Evolutionary conservation across 2,329 filamentous ascomycete species (phyloP).

Genomic region (Fusarium lyarnte): DNA sequence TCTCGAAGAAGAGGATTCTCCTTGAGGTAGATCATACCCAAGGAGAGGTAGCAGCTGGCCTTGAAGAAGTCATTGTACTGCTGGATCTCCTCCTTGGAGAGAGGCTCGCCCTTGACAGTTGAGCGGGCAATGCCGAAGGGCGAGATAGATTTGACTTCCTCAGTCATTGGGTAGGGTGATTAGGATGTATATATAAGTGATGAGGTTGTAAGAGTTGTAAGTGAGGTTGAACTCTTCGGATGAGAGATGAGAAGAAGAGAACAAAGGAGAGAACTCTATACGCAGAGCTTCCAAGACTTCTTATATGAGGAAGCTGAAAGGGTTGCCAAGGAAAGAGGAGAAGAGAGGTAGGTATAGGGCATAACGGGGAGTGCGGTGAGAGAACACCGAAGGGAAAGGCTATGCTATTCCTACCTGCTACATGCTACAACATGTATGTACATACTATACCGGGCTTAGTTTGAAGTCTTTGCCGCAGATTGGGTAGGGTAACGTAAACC

Average conservation of each 20-base stretch:
- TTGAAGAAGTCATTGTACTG: constrained; percentile 79
- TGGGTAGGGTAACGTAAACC: constrained; percentile 20
- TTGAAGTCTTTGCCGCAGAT: constrained; percentile 24
- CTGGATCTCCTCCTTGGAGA: constrained; percentile 72
- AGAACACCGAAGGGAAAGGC: constrained; percentile 3
- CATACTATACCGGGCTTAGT: constrained; percentile 15
- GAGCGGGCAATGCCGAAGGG: constrained; percentile 73
- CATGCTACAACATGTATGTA: constrained; percentile 4
- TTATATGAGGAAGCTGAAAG: constrained; percentile 36
- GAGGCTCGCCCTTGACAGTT: constrained; percentile 68
- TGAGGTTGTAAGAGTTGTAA: constrained; percentile 23
- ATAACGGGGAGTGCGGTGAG: constrained; percentile 36
- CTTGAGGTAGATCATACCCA: constrained; percentile 83
- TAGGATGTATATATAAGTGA: constrained; percentile 13
- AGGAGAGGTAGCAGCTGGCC: constrained; percentile 77
- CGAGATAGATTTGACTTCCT: constrained; percentile 64
- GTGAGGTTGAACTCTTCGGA: constrained; percentile 35
- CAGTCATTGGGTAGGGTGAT: constrained; percentile 46
- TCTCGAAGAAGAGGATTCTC: constrained; percentile 78
- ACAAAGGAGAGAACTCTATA: constrained; percentile 4
- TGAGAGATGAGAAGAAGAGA: constrained; percentile 38
- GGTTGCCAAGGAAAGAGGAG: constrained; percentile 26
- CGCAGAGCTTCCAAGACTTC: constrained; percentile 28
- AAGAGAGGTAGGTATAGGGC: constrained; percentile 23
- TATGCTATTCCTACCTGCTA: constrained; percentile 1